Evolutionary conservation across 108 stramenopile genomes (phyloP), one percentile per base, ranked within the genome.

Genomic region (Skeletonema potamos): DNA sequence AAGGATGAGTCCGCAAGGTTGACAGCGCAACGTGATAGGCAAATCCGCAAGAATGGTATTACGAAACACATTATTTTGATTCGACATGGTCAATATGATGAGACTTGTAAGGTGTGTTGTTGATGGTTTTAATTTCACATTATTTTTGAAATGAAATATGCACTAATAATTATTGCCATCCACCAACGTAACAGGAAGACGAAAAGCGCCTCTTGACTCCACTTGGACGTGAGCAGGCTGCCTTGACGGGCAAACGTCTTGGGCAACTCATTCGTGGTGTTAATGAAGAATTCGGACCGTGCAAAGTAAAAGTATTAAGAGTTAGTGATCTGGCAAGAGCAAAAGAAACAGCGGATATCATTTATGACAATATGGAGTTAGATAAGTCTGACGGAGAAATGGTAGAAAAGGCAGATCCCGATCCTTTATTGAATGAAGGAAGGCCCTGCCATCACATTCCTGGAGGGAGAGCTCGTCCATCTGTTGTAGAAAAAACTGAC

Each of bases 61-160:
- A 96, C 96, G 8, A 84, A 92, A 27, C 96, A 96, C 67, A 82
- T 96, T 30, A 87, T 96, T 56, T 62, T 94, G 43, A 74, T 96
- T 59, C 83, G 96, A 27, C 96, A 96, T 74, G 96, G 96, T 17
- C 96, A 96, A 66, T 96, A 96, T 76, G 91, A 92, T 76, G 96
- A 96, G 68, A 77, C 85, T 10, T 74, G 73, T 43, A 79, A 85
- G 73, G 86, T 77, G 20, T 68, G 81, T 22, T 22, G 46, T 18
- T 59, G 57, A 3, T 39, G 15, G 24, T 75, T 13, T 30, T 17
- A 29, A 57, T 20, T 51, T 27, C 3, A 17, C n/a, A 58, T 24
- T 13, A 28, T 18, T 24, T 58, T 17, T 13, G 58, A 46, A 13
- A 46, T 64, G 13, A n/a, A n/a, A 15, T 46, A 20, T 44, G 43